These are phyloP conservation scores for Piper betle DNA, from an alignment of 164 flowering plant genomes.

Conservation along the genomic window DNA sequence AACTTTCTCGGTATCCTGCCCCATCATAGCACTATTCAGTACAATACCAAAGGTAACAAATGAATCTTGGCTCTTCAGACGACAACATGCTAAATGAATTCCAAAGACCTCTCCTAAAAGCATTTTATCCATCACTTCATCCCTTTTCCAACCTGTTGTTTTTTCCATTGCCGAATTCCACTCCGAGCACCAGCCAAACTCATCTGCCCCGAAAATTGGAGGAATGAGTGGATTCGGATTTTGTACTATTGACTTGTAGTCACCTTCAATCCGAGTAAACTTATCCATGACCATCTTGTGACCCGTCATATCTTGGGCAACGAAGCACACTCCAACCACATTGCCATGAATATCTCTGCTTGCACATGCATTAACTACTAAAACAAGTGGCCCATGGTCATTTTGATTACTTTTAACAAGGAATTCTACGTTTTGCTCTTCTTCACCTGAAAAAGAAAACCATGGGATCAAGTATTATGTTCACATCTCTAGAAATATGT, in stretches of 20 bases:
- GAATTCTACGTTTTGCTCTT: constrained; percentile 73
- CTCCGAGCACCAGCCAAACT: constrained; percentile 96
- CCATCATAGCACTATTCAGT: constrained; percentile 68
- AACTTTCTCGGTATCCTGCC: constrained; percentile 67
- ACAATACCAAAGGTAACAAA: constrained; percentile 68
- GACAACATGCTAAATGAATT: constrained; percentile 55
- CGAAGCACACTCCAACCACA: constrained; percentile 87
- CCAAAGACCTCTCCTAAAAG: constrained; percentile 92
- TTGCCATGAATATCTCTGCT: constrained; percentile 64
- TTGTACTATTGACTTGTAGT: constrained; percentile 81
- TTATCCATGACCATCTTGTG: constrained; percentile 92
- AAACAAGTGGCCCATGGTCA: constrained; percentile 52
- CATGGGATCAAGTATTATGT: background rate
- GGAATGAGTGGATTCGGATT: constrained; percentile 85
- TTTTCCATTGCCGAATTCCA: constrained; percentile 90
- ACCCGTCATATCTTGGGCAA: constrained; percentile 82
- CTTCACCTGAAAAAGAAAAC: constrained; percentile 47
- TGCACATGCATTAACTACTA: constrained; percentile 91
- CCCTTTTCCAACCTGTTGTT: constrained; percentile 60
- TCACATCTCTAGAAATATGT: no score
- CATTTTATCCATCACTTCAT: constrained; percentile 77
- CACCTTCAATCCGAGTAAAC: constrained; percentile 94
- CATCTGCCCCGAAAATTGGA: constrained; percentile 89
- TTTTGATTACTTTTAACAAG: constrained; percentile 50
- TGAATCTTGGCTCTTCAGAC: constrained; percentile 71